Percentiles rank a stretch among this genome's conserved stretches.
Evolutionary conservation across 1,139 yeast genomes (phyloP).

Genomic region (Lodderomyces elongisporus): DNA sequence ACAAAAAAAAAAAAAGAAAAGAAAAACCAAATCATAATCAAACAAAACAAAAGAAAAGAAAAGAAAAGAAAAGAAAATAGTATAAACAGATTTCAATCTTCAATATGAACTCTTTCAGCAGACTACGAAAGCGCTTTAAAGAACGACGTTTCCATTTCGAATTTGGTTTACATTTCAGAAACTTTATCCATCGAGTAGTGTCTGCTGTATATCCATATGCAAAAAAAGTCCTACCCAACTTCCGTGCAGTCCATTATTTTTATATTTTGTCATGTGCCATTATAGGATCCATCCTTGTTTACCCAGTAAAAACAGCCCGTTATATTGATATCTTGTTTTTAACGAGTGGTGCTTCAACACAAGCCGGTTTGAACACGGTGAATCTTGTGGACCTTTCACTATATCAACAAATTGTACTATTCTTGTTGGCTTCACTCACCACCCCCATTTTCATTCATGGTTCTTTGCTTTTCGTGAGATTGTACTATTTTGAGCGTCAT

Average conservation of each 20-base stretch:
- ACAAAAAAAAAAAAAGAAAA: slow-evolving; percentile 4
- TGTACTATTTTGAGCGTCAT: slow-evolving; percentile 85
- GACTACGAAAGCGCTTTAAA: too few species aligned
- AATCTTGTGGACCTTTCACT: slow-evolving; percentile 56
- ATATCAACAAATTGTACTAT: slow-evolving; percentile 75
- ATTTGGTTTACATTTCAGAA: slow-evolving; percentile 22
- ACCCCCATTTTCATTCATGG: slow-evolving; percentile 92
- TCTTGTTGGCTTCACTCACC: slow-evolving; percentile 56
- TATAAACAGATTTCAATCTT: too few species aligned
- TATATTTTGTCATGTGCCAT: slow-evolving; percentile 53
- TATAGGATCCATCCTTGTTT: slow-evolving; percentile 66
- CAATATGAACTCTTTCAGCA: too few species aligned
- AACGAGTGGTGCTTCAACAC: slow-evolving; percentile 74
- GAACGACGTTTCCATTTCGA: too few species aligned
- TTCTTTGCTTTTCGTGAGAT: slow-evolving; percentile 67
- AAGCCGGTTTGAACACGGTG: slow-evolving; percentile 85
- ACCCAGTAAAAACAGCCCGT: slow-evolving; percentile 59
- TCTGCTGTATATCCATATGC: slow-evolving; percentile 39
- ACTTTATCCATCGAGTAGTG: slow-evolving; percentile 21
- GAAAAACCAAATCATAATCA: too few species aligned
- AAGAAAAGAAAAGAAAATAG: too few species aligned
- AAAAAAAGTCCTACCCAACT: slow-evolving; percentile 58
- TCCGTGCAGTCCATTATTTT: slow-evolving; percentile 72
- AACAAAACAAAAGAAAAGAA: too few species aligned
- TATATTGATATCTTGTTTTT: slow-evolving; percentile 81